Evolutionary conservation across 2,329 filamentous ascomycete genomes (phyloP).

Genomic region (Fusarium kyushuense): DNA sequence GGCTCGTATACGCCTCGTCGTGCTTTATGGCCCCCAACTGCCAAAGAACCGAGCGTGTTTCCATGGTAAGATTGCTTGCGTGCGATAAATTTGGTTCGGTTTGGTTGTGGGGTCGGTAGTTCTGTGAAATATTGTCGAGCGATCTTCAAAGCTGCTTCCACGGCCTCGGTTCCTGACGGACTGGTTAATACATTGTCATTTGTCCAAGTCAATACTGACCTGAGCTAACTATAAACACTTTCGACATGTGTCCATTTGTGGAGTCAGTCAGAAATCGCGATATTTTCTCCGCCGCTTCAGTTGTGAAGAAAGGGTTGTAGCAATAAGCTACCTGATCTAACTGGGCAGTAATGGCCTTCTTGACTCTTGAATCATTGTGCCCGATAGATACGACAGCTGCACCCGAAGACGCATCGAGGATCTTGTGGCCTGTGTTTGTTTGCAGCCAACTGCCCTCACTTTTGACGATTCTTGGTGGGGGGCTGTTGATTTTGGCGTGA

Average conservation of each 20-base stretch:
- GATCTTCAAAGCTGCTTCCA: conserved; percentile 40
- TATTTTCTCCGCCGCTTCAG: conserved; percentile 26
- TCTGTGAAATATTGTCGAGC: conserved; percentile 42
- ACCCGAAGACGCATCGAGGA: conserved; percentile 36
- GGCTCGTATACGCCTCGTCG: conserved; percentile 47
- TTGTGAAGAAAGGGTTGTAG: conserved; percentile 37
- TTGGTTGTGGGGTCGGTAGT: conserved; percentile 22
- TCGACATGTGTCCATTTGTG: conserved; percentile 24
- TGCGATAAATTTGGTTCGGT: conserved; percentile 34
- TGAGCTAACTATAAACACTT: conserved; percentile 34
- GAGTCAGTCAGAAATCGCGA: conserved; percentile 27
- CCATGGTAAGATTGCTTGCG: conserved; percentile 39
- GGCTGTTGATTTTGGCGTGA: conserved; percentile 33
- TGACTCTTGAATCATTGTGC: conserved; percentile 27
- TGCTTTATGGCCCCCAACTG: conserved; percentile 25
- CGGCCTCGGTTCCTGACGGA: conserved; percentile 36
- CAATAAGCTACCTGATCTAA: conserved; percentile 30
- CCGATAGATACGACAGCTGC: conserved; percentile 38
- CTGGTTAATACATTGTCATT: no score
- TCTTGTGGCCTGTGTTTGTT: conserved; percentile 18
- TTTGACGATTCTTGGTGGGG: conserved; percentile 26
- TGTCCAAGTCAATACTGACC: neutral
- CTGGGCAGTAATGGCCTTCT: conserved; percentile 24
- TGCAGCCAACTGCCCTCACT: conserved; percentile 30
- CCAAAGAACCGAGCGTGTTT: conserved; percentile 32